Evolutionary conservation across 73 alveolate species (phyloP).

Genomic region (Uronychia setigera): DNA sequence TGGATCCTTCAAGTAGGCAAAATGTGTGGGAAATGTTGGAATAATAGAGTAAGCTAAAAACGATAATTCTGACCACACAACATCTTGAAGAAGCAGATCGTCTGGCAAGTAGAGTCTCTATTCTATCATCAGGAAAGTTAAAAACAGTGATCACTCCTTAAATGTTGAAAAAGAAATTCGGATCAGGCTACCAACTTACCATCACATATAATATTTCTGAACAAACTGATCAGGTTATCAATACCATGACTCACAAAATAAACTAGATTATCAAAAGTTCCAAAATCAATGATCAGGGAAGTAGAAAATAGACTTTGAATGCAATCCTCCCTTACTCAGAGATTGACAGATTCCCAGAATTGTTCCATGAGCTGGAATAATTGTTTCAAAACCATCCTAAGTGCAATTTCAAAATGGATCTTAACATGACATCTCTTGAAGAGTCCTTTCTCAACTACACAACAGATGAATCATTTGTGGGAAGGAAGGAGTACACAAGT

Average conservation of each 20-base stretch:
- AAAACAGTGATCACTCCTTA: constrained; percentile 82
- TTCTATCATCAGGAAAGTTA: constrained; percentile 88
- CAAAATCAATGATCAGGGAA: too few relatives aligned
- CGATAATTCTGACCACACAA: constrained; percentile 84
- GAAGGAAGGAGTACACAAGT: neutral
- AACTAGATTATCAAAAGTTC: too few relatives aligned
- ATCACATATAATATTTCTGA: constrained; percentile 5
- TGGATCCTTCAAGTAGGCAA: constrained; percentile 72
- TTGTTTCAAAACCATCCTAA: too few relatives aligned
- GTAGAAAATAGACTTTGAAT: too few relatives aligned
- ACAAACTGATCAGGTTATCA: too few relatives aligned
- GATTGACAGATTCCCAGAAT: neutral
- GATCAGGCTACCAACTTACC: constrained; percentile 83
- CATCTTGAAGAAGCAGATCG: constrained; percentile 96
- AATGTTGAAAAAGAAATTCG: constrained; percentile 71
- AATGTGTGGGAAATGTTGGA: constrained; percentile 70
- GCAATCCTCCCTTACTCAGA: neutral
- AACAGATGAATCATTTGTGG: neutral
- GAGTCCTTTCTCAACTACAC: neutral
- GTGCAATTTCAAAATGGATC: neutral
- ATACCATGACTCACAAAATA: too few relatives aligned
- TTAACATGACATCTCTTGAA: neutral
- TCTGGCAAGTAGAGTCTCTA: constrained; percentile 91
- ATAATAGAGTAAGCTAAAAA: constrained; percentile 47
- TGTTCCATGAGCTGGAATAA: neutral